Conservation (phyloP, 768 basidiomycete genomes). For the Rubroboletus pulcherrimus region DNA sequence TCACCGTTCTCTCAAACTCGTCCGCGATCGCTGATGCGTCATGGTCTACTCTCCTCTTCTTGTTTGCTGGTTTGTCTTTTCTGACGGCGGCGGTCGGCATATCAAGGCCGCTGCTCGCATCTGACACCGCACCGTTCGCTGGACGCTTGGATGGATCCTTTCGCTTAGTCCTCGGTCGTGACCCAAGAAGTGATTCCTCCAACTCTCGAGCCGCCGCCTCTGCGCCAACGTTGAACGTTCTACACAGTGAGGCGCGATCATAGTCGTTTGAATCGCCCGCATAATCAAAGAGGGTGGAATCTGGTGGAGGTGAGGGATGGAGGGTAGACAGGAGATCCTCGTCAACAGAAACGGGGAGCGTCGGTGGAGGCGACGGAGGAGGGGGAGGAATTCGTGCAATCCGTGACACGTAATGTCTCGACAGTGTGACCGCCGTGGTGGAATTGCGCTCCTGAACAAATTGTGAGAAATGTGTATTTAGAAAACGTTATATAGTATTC, state of each 20-base stretch:
- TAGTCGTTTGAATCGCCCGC: conserved; percentile 24
- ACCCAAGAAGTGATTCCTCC: conserved; percentile 52
- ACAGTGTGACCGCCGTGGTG: conserved; percentile 45
- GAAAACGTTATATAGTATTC: conserved; percentile 19
- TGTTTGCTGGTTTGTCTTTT: conserved; percentile 44
- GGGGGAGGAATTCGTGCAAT: conserved; percentile 44
- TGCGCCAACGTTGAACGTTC: conserved; percentile 31
- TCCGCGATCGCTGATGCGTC: conserved; percentile 38
- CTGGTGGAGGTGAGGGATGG: conserved; percentile 35
- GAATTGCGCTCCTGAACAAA: conserved; percentile 65
- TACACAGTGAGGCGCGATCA: conserved; percentile 19
- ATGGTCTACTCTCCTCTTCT: conserved; percentile 61
- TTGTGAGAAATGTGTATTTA: not conserved
- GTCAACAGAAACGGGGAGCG: conserved; percentile 28
- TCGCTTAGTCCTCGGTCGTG: conserved; percentile 34
- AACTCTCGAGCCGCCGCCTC: conserved; percentile 58
- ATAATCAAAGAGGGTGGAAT: conserved; percentile 30
- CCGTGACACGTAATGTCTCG: conserved; percentile 37
- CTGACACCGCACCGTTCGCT: conserved; percentile 47
- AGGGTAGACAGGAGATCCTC: conserved; percentile 36
- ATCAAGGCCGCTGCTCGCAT: conserved; percentile 58
- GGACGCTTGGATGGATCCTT: conserved; percentile 50
- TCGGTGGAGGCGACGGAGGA: conserved; percentile 37
- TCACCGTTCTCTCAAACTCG: conserved; percentile 44
- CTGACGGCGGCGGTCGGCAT: conserved; percentile 33